A percentile compares a stretch with the other conserved stretches of the same genome.
phyloP scores from a whole-genome alignment of 352 stramenopile species.

The Globisporangium polare region DNA sequence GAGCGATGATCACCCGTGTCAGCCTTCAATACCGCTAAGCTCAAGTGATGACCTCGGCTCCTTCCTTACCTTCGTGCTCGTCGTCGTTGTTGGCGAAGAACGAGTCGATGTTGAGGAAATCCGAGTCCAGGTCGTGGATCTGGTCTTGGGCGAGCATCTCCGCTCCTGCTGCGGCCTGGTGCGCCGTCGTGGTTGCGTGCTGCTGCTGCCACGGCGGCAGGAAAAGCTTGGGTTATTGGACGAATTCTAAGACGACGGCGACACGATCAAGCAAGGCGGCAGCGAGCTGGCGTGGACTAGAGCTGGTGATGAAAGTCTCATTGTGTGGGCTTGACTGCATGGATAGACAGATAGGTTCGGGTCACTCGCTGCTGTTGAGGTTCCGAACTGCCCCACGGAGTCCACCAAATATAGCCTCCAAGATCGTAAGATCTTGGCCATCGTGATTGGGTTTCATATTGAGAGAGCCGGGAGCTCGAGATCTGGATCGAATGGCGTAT shows the following conservation, averaged over 20 bases:
- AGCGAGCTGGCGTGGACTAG: neutral
- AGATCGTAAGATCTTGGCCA: neutral
- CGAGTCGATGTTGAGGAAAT: slow-evolving; percentile 30
- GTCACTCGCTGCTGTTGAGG: neutral
- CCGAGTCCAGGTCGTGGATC: slow-evolving; percentile 24
- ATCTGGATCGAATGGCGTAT: neutral
- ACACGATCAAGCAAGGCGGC: neutral
- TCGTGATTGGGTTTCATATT: neutral
- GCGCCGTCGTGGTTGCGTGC: slow-evolving; percentile 6
- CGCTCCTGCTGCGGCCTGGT: slow-evolving; percentile 1
- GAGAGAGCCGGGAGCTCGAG: neutral
- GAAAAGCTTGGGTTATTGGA: neutral
- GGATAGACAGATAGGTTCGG: neutral
- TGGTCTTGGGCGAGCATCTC: slow-evolving; percentile 23
- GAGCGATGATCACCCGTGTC: no score
- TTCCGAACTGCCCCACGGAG: neutral
- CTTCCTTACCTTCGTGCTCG: slow-evolving; percentile 18
- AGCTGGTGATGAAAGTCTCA: slow-evolving; percentile 8
- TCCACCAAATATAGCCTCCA: slow-evolving; percentile 2
- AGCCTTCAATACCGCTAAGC: no score
- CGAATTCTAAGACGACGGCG: neutral
- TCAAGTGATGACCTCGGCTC: neutral
- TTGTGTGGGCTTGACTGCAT: slow-evolving; percentile 4
- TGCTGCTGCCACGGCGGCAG: slow-evolving; percentile 7
- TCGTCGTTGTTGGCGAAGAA: slow-evolving; percentile 27